Evolutionary conservation across 352 stramenopile genomes (phyloP), one percentile per base, ranked within the genome.

Genomic region (Pythium insidiosum): DNA sequence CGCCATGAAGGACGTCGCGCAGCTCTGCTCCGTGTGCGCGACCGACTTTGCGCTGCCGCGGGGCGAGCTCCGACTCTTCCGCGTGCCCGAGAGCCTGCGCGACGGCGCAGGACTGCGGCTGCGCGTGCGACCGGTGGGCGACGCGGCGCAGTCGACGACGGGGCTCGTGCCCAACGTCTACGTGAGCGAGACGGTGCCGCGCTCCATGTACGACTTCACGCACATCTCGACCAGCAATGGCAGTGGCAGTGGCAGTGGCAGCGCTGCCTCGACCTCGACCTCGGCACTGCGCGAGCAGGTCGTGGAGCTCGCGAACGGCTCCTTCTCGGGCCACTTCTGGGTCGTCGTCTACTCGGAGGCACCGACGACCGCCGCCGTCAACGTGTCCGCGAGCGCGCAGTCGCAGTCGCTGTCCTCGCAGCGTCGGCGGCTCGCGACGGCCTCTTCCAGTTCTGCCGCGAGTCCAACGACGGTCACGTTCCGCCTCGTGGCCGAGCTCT

Each of bases 171-270:
- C 76, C 6, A 84, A 60, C 23, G 61, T 92, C 33, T 87, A 87
- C 40, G 79, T 88, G 36, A 83, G 74, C 36, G 73, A 88, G 45
- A 59, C 71, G 21, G 53, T 79, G 20, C 77, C 77, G 5, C 61
- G 73, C n/a, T 86, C 71, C 3, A 55, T 91, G 13, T 84, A 84
- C 38, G 78, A 91, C 46, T 88, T 88, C 46, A 70, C 61, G 4
- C 62, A 74, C 43, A 79, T 91, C 19, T 84, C 70, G 5, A 50
- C 63, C 6, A 56, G 34, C 3, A 62, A 52, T 20, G 44, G 12
- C 3, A 21, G 19, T n/a, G 26, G 12, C 11, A 29, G 15, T 11
- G 24, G 25, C 7, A 34, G 28, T 15, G 15, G 28, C 28, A 33
- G 28, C 28, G 28, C 9, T 15, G 15, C 28, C 28, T 33, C 28